These are phyloP conservation scores for Aspergillus sclerotiicarbonarius DNA, from an alignment of 495 filamentous ascomycete genomes.

Conservation along the genomic window DNA sequence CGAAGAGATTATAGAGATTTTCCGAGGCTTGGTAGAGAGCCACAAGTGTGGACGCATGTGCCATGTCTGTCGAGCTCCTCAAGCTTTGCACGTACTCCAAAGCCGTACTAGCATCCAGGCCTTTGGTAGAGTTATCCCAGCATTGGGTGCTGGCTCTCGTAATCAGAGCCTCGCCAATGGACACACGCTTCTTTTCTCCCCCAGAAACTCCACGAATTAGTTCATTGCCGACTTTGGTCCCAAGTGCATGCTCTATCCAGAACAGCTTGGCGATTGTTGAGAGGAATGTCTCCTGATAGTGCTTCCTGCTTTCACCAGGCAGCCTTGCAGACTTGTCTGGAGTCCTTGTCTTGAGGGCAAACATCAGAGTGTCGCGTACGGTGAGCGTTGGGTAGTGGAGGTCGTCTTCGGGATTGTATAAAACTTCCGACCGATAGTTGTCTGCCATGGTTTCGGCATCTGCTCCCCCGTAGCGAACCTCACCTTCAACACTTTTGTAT, in stretches of 20 bases:
- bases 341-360: constrained; percentile 67
- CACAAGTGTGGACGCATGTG: constrained; percentile 57
- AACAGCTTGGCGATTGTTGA: constrained; percentile 73
- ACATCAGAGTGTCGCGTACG: constrained; percentile 66
- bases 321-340: constrained; percentile 61
- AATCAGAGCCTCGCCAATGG: constrained; percentile 66
- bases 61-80: constrained; percentile 61
- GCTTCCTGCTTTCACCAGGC: constrained; percentile 55
- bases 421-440: constrained; percentile 62
- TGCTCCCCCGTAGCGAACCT: constrained; percentile 64
- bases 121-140: constrained; percentile 69
- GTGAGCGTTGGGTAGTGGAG: constrained; percentile 72
- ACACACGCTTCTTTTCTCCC: constrained; percentile 72
- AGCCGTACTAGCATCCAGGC: constrained; percentile 68
- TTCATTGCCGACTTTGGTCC: constrained; percentile 67
- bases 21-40: constrained; percentile 74
- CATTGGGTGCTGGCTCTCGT: constrained; percentile 62
- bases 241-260: constrained; percentile 68
- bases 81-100: constrained; percentile 64
- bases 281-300: constrained; percentile 66
- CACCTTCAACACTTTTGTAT: constrained; percentile 60
- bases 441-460: constrained; percentile 60
- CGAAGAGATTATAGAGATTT: constrained; percentile 65
- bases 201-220: constrained; percentile 67
- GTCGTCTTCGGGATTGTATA: constrained; percentile 72